Conservation (phyloP, 345 rosid species). For the Heritiera littoralis region DNA sequence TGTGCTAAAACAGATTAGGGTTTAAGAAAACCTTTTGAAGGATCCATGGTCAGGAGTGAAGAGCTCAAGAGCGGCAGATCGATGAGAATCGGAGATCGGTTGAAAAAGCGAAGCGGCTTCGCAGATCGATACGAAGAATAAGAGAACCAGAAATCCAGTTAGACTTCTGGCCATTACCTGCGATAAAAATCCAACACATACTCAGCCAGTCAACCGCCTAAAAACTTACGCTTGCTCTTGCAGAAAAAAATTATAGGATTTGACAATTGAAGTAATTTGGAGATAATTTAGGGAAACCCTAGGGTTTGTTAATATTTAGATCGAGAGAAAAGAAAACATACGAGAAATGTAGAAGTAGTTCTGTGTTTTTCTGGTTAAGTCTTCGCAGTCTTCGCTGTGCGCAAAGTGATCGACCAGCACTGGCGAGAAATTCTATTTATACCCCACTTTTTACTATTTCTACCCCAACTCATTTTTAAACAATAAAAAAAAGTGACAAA, state of each 20-base stretch:
- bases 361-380: background rate
- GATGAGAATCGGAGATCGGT: constrained; percentile 85
- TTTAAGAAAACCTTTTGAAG: constrained; percentile 56
- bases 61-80: constrained; percentile 83
- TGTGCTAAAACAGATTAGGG: background rate
- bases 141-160: constrained; percentile 41
- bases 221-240: background rate
- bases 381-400: constrained; percentile 13
- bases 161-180: constrained; percentile 56
- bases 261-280: background rate
- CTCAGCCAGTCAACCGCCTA: background rate
- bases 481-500: too few species aligned
- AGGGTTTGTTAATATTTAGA: background rate
- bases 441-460: too few species aligned
- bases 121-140: constrained; percentile 51
- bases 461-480: too few species aligned
- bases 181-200: constrained; percentile 5
- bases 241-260: background rate
- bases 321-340: constrained; percentile 3
- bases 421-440: too few species aligned
- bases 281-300: background rate
- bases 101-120: constrained; percentile 56
- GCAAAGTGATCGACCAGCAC: background rate
- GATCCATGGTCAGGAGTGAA: constrained; percentile 64
- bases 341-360: background rate